Conservation (phyloP, 176 grass and related monocot species). For the Oryza punctata region DNA sequence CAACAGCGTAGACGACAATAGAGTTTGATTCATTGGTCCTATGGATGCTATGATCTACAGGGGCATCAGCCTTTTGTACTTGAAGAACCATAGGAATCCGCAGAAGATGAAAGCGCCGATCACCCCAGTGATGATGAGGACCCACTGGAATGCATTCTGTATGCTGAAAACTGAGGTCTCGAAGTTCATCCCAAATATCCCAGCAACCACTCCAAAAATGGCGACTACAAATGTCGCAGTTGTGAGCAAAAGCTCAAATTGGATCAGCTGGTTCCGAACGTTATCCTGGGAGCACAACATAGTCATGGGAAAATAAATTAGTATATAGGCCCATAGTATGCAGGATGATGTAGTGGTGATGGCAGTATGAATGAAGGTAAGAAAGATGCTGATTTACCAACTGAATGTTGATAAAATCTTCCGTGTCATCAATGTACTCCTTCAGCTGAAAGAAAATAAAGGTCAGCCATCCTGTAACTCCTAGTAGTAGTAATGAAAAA, state of each 20-base stretch:
- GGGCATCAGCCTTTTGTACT: slow-evolving; percentile 74
- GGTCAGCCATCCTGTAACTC: background rate
- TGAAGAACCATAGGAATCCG: slow-evolving; percentile 86
- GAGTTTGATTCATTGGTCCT: slow-evolving; percentile 3
- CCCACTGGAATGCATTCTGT: slow-evolving; percentile 78
- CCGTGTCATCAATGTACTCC: slow-evolving; percentile 97
- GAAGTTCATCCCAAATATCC: slow-evolving; percentile 98
- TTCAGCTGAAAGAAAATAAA: slow-evolving; percentile 69
- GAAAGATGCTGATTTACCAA: slow-evolving; percentile 61
- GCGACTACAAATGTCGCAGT: slow-evolving; percentile 88
- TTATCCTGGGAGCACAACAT: slow-evolving; percentile 60
- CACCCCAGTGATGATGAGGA: slow-evolving; percentile 53
- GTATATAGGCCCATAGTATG: background rate
- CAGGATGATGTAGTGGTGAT: background rate
- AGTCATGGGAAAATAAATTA: background rate
- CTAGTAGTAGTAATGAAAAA: background rate
- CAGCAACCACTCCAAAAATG: slow-evolving; percentile 82
- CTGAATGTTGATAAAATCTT: slow-evolving; percentile 99
- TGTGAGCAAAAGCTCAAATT: slow-evolving; percentile 84
- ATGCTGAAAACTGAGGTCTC: slow-evolving; percentile 52
- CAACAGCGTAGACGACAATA: slow-evolving; percentile 11
- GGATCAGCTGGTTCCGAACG: slow-evolving; percentile 91
- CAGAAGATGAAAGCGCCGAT: slow-evolving; percentile 66
- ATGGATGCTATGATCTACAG: slow-evolving; percentile 53
- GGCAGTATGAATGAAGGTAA: background rate